These are phyloP conservation scores for Solanum dulcamara DNA, from an alignment of 257 asterid genomes.

Conservation along the genomic window DNA sequence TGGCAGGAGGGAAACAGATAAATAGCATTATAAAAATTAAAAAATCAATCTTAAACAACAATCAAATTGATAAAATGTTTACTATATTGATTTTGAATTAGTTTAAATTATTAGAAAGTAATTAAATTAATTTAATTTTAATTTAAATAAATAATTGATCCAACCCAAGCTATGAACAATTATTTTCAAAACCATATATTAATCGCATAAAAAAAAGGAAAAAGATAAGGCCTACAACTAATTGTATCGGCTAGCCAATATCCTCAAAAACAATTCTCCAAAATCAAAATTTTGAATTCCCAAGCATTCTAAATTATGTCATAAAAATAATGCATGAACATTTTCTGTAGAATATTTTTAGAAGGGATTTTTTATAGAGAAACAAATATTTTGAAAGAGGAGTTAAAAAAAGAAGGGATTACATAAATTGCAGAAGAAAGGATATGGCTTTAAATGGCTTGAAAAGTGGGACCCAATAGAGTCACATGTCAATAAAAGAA, in stretches of 20 bases:
- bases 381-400: neutral
- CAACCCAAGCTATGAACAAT: neutral
- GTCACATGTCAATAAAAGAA: no score
- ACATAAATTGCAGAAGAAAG: no score
- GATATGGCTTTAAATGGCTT: no score
- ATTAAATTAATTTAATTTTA: neutral
- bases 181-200: neutral
- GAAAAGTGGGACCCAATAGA: no score
- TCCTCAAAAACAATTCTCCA: neutral
- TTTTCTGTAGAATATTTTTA: neutral
- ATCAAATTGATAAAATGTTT: neutral
- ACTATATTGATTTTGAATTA: neutral
- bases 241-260: neutral
- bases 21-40: neutral
- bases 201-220: neutral
- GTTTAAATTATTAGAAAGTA: neutral
- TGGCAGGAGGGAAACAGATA: neutral
- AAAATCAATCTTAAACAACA: neutral
- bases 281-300: neutral
- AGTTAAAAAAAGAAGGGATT: neutral
- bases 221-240: neutral
- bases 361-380: neutral
- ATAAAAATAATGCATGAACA: neutral
- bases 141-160: neutral
- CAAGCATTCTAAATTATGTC: no score